Base-by-base conservation (phyloP, 495 filamentous ascomycete species). In the Daldinia childiae region DNA sequence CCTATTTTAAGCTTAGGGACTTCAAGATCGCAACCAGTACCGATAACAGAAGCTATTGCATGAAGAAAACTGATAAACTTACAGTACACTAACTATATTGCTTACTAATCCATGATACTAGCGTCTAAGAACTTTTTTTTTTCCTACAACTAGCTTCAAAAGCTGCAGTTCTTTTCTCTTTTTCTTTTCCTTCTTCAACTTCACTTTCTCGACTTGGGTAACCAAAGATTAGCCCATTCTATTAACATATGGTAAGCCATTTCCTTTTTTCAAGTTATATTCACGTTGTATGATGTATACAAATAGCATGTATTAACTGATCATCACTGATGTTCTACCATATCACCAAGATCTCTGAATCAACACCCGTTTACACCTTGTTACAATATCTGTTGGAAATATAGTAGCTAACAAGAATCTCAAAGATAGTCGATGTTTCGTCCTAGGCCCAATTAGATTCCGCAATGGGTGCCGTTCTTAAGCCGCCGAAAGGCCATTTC, bases 281-380 rank as follows among this genome's bases (percentile, higher is more conserved):
- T 6, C 50, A 39, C 56, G 63, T 78, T 73, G 78, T 36, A 85
- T 85, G 84, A 85, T 80, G 82, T 56, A 82, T 52, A 30, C 59
- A 83, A 84, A 83, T 72, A 88, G 88, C 88, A 90, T 90, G 88
- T 90, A 90, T 89, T 90, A 90, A 83, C 87, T 84, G 86, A 90
- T 81, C 72, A 75, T 77, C 69, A 76, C 64, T 81, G 78, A 82
- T 83, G 82, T 80, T 69, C 75, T 73, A 79, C 66, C 65, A 74
- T 79, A 84, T 86, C 84, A 87, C 85, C 85, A 87, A 88, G 85
- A 88, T 88, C 85, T 88, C 84, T 87, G 85, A 87, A 72, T 78
- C 72, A 76, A 76, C 76, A 71, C 66, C 68, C 64, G 71, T 71
- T 58, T 56, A n/a, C 51, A 54, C 6, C 38, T 73, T 77, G 66